Percentiles rank a stretch among this genome's conserved stretches.
phyloP scores from a whole-genome alignment of 73 alveolate genomes.

The Symbiodinium natans region DNA sequence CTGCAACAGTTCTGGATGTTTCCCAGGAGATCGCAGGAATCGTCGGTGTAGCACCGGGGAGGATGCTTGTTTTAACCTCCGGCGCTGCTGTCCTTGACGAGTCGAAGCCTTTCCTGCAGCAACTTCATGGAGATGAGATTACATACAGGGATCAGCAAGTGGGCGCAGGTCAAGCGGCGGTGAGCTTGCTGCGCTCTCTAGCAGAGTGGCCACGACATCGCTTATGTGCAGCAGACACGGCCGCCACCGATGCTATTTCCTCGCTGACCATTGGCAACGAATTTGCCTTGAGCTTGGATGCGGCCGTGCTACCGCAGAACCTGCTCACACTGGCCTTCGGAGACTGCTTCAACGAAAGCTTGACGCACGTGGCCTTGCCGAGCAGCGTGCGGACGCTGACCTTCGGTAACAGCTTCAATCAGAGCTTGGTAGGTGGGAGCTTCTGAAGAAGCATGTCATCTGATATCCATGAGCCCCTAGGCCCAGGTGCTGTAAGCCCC shows the following conservation, averaged over 20 bases:
- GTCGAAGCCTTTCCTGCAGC: neutral
- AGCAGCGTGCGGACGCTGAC: neutral
- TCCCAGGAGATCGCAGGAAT: neutral
- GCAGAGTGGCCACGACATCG: neutral
- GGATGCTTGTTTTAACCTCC: neutral
- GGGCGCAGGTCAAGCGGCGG: neutral
- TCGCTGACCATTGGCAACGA: neutral
- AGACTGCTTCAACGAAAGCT: neutral
- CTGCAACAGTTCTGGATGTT: neutral
- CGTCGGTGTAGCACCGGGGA: neutral
- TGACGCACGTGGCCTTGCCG: neutral
- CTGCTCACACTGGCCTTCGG: neutral
- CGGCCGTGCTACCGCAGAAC: neutral
- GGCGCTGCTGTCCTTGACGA: conserved; percentile 1
- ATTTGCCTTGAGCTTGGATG: neutral
- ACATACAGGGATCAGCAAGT: neutral
- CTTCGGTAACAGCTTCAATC: neutral
- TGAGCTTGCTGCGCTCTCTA: neutral
- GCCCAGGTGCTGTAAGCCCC: neutral
- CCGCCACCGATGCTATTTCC: neutral
- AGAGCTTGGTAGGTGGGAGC: neutral
- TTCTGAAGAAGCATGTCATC: neutral
- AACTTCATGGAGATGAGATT: neutral
- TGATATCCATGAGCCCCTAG: neutral
- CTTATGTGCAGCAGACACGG: neutral